Percentiles rank a stretch among this genome's conserved stretches.
These are phyloP conservation scores for Odontarrhena argentea DNA, from an alignment of 345 rosid genomes.

Conservation along the genomic window DNA sequence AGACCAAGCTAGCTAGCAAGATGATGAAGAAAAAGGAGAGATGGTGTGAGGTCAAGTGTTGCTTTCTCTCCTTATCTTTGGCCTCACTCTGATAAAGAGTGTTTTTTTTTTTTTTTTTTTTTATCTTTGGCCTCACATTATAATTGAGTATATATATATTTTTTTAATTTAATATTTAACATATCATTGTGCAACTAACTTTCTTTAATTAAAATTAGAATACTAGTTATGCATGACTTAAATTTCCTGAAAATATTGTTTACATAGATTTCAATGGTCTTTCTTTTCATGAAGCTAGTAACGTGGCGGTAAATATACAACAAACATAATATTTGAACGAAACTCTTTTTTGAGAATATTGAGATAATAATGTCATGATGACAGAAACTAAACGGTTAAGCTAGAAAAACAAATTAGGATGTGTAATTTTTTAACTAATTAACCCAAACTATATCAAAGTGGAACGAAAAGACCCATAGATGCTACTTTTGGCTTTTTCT, in stretches of 20 bases:
- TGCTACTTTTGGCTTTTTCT: constrained; percentile 8
- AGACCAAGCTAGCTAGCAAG: background rate
- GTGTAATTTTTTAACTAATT: too few species aligned
- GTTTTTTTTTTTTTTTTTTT: background rate
- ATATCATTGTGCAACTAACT: constrained; percentile 22
- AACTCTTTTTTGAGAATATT: constrained; percentile 1
- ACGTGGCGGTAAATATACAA: constrained; percentile 18
- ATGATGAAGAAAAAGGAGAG: constrained; percentile 19
- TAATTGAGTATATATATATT: background rate
- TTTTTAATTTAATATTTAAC: background rate
- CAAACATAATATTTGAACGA: constrained; percentile 12
- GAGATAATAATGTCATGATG: background rate
- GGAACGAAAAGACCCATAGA: constrained; percentile 3
- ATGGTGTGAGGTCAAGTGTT: constrained; percentile 33
- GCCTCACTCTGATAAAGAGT: constrained; percentile 8
- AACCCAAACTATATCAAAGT: too few species aligned
- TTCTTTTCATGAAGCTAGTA: constrained; percentile 25
- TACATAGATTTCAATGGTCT: constrained; percentile 3
- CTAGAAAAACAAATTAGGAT: background rate
- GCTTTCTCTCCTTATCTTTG: constrained; percentile 30
- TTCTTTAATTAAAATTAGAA: constrained; percentile 16
- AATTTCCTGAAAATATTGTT: background rate
- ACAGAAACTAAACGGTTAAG: background rate
- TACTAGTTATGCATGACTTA: background rate
- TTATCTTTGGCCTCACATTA: background rate